phyloP scores from a whole-genome alignment of 495 filamentous ascomycete genomes.

The Daldinia caldariorum region DNA sequence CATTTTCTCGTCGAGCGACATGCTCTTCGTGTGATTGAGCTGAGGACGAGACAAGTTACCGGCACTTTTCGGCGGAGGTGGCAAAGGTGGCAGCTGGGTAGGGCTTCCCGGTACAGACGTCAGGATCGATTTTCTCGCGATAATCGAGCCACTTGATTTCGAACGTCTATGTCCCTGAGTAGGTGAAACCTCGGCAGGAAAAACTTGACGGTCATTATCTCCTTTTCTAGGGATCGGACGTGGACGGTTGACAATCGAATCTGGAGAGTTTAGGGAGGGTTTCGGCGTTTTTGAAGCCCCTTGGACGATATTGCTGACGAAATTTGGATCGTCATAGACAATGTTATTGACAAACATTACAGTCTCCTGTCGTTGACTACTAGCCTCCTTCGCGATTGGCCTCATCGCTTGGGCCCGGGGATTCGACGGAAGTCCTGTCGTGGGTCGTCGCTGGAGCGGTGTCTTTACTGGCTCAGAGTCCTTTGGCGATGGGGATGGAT shows the following conservation, averaged over 20 bases:
- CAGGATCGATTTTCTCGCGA: conserved; percentile 56
- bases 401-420: conserved; percentile 57
- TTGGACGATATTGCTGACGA: conserved; percentile 58
- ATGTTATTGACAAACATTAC: conserved; percentile 65
- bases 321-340: conserved; percentile 58
- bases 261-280: conserved; percentile 37
- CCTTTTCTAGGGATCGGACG: conserved; percentile 61
- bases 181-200: conserved; percentile 53
- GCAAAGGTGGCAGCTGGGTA: conserved; percentile 57
- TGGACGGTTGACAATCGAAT: conserved; percentile 61
- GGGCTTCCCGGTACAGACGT: conserved; percentile 58
- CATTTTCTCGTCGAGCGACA: conserved; percentile 65
- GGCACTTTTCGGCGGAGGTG: conserved; percentile 56
- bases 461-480: conserved; percentile 50
- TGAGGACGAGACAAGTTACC: conserved; percentile 45
- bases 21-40: conserved; percentile 62
- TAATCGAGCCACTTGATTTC: conserved; percentile 56
- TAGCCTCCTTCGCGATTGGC: conserved; percentile 44
- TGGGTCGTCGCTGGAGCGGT: conserved; percentile 57
- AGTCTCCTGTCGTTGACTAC: conserved; percentile 53
- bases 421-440: conserved; percentile 61
- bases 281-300: conserved; percentile 47
- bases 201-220: conserved; percentile 52
- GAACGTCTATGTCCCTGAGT: conserved; percentile 52
- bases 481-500: conserved; percentile 33